Evolutionary conservation across 441 rosid species (phyloP), one percentile per base, ranked within the genome.

Genomic region (Adansonia grandidieri): DNA sequence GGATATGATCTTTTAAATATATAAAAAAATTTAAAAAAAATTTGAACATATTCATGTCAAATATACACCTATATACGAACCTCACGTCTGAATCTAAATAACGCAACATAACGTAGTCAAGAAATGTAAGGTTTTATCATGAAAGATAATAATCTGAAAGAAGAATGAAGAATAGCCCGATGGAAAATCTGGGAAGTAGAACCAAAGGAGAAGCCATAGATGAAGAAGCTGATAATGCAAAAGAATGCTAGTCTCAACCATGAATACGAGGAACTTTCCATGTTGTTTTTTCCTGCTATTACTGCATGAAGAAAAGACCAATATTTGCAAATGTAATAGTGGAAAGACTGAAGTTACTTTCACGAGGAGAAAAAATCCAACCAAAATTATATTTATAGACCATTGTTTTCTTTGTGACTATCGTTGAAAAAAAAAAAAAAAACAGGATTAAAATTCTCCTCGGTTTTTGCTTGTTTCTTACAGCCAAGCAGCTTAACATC

Each of bases 221-320:
- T 17, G 13, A 62, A 40, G 45, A 73, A 74, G 53, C 64, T 45
- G 13, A 62, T 40, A 2, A 80, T 0, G 82, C 73, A 68, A 68
- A 81, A 70, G 74, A 56, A 79, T 73, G 75, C 77, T 54, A 80
- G 78, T 37, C 73, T 62, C 53, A 78, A 45, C 2, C 61, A 74
- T 74, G 13, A 48, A 73, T n/a, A 32, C 28, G 17, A 20, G 44
- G 56, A n/a, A 15, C 37, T 56, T 54, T 22, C 60, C 87, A 85
- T 85, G 28, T 54, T 28, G 32, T 78, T 51, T 57, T 50, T 53
- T 14, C 66, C 20, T 47, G 14, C 7, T 4, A 65, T 40, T 65
- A 7, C 19, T 67, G 54, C 53, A 44, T 9, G 71, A 66, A n/a
- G 51, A 17, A 42, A 42, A 42, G 32, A 42, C 44, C n/a, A 19